Conservation (phyloP, 1,284 basidiomycete genomes). For the Malassezia restricta region DNA sequence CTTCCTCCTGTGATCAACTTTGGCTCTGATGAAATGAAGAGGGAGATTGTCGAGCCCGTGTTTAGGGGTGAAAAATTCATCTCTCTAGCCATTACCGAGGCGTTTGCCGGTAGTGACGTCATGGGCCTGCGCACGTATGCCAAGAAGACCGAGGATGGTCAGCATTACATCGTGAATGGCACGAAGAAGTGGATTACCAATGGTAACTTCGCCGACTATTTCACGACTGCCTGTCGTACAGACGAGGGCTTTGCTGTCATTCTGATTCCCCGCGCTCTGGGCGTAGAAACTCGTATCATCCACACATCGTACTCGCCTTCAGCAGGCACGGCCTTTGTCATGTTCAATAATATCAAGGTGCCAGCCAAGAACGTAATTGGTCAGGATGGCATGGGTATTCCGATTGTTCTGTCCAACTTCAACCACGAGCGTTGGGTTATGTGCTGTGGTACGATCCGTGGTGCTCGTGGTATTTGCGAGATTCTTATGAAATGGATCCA, state of each 20-base stretch:
- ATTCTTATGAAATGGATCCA: conserved; percentile 41
- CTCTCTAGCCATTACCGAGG: conserved; percentile 72
- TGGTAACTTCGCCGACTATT: conserved; percentile 54
- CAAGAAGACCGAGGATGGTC: conserved; percentile 65
- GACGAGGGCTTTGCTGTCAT: conserved; percentile 74
- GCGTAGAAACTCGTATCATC: conserved; percentile 68
- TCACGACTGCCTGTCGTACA: conserved; percentile 48
- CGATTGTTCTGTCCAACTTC: conserved; percentile 55
- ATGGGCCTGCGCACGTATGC: conserved; percentile 59
- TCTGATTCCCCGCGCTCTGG: conserved; percentile 52
- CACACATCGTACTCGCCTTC: conserved; percentile 50
- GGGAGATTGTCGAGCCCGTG: conserved; percentile 66
- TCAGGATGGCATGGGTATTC: conserved; percentile 66
- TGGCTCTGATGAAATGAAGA: conserved; percentile 63
- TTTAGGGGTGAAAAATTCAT: conserved; percentile 69
- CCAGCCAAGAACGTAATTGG: conserved; percentile 77
- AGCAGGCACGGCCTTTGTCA: conserved; percentile 64
- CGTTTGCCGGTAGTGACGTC: conserved; percentile 83
- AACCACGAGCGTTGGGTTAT: conserved; percentile 55
- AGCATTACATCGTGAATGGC: conserved; percentile 49
- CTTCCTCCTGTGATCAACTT: conserved; percentile 60
- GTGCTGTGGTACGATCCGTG: conserved; percentile 59
- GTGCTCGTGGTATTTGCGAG: conserved; percentile 45
- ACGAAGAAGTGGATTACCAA: conserved; percentile 75
- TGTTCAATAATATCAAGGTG: conserved; percentile 74